A percentile compares a stretch with the other conserved stretches of the same genome.
Conservation (phyloP, 2,329 filamentous ascomycete genomes). For the Chrysoporthe austroafricana region DNA sequence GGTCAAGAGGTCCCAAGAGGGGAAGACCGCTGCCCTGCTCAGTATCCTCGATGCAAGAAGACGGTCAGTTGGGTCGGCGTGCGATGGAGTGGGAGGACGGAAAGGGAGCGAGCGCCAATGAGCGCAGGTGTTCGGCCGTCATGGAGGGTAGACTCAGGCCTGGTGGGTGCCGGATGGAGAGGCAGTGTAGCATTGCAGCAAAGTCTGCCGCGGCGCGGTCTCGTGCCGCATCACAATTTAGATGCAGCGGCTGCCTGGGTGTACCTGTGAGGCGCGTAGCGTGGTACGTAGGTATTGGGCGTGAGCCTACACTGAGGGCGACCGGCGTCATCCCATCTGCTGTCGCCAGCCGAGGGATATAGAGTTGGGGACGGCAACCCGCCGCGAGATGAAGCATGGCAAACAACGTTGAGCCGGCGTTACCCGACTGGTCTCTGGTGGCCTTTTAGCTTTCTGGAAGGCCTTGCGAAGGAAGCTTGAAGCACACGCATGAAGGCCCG, state of each 20-base stretch:
- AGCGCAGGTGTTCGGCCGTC: not conserved
- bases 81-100: not conserved
- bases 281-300: not conserved
- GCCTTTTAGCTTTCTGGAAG: not conserved
- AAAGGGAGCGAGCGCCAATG: not conserved
- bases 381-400: not conserved
- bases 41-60: not conserved
- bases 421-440: not conserved
- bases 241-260: not conserved
- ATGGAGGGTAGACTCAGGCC: not conserved
- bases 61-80: not conserved
- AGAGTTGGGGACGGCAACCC: too few species aligned
- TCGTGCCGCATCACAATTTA: slow-evolving; percentile 8
- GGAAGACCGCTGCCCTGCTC: not conserved
- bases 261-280: not conserved
- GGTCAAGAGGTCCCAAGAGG: not conserved
- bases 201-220: not conserved
- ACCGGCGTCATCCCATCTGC: too few species aligned
- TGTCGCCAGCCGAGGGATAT: too few species aligned
- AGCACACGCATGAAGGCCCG: too few species aligned
- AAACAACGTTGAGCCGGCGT: not conserved
- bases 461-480: not conserved
- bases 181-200: slow-evolving; percentile 12
- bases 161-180: not conserved
- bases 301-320: not conserved